Evolutionary conservation across 495 filamentous ascomycete genomes (phyloP).

Genomic region (Neurospora sp.): DNA sequence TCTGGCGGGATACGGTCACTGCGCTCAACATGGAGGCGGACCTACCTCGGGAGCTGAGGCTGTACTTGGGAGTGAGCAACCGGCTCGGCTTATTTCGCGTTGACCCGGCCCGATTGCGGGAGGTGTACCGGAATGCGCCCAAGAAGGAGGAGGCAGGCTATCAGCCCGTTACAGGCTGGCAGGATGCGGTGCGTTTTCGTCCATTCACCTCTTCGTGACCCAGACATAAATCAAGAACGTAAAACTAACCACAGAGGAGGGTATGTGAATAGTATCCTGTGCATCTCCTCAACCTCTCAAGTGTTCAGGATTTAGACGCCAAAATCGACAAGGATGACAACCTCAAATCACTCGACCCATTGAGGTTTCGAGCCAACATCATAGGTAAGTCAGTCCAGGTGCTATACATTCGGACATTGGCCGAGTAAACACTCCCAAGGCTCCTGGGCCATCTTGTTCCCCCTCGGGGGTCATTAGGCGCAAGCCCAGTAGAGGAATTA

Average conservation of each 20-base stretch:
- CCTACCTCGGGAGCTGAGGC: slow-evolving; percentile 40
- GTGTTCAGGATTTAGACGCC: slow-evolving; percentile 52
- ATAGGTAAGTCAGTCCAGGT: slow-evolving; percentile 37
- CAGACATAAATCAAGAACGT: not conserved
- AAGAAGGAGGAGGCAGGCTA: slow-evolving; percentile 57
- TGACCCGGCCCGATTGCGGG: slow-evolving; percentile 47
- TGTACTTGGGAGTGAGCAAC: slow-evolving; percentile 54
- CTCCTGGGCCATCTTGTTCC: not conserved
- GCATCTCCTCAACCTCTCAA: slow-evolving; percentile 67
- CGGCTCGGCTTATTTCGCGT: slow-evolving; percentile 64
- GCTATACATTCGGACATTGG: not conserved
- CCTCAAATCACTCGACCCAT: slow-evolving; percentile 44
- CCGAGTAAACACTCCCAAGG: not conserved
- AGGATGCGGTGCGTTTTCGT: slow-evolving; percentile 55
- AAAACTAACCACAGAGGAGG: not conserved
- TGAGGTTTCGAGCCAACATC: slow-evolving; percentile 78
- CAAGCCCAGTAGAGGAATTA: not conserved
- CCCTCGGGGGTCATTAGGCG: not conserved
- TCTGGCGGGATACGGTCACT: slow-evolving; percentile 68
- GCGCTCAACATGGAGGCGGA: slow-evolving; percentile 51
- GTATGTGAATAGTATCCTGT: slow-evolving; percentile 55
- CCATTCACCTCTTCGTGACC: not conserved
- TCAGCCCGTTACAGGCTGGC: slow-evolving; percentile 69
- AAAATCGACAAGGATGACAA: slow-evolving; percentile 43
- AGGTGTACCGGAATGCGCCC: slow-evolving; percentile 71